phyloP scores from a whole-genome alignment of 768 basidiomycete genomes.

The Lentinula raphanica region DNA sequence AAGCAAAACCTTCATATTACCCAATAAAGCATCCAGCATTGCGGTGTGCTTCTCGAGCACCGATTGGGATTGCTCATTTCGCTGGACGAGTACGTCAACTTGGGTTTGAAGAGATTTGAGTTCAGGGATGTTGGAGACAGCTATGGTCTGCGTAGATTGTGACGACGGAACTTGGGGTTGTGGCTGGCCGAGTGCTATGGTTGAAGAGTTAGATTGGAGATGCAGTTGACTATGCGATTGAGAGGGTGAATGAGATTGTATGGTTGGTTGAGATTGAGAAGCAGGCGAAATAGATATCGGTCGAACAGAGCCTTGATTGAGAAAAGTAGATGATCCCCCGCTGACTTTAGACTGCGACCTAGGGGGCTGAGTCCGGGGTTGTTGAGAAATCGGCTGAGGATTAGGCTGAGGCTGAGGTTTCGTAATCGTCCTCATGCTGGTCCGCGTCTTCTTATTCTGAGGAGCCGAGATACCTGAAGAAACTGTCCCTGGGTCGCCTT shows the following conservation, averaged over 20 bases:
- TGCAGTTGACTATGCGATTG: too few species aligned
- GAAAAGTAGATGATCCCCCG: not conserved
- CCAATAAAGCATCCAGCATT: slow-evolving; percentile 2
- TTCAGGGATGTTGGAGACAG: not conserved
- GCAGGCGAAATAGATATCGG: not conserved
- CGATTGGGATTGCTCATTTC: not conserved
- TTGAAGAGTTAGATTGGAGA: too few species aligned
- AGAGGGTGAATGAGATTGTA: not conserved
- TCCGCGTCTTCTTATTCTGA: slow-evolving; percentile 2
- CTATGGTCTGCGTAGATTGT: not conserved
- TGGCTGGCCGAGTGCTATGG: not conserved
- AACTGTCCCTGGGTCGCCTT: not conserved
- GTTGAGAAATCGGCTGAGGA: too few species aligned
- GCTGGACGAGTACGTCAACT: not conserved
- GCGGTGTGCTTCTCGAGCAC: not conserved
- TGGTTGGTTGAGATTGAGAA: not conserved
- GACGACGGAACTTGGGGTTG: not conserved
- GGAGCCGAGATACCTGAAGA: not conserved
- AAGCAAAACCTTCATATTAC: slow-evolving; percentile 2
- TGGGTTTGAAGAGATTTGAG: not conserved
- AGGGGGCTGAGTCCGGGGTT: too few species aligned
- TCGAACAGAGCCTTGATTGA: not conserved
- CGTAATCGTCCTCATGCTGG: not conserved
- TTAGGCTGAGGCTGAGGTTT: not conserved
- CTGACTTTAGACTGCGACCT: not conserved